A percentile compares a stretch with the other conserved stretches of the same genome.
phyloP scores from a whole-genome alignment of 2,329 filamentous ascomycete species.

The Taxawa tesnikishii region DNA sequence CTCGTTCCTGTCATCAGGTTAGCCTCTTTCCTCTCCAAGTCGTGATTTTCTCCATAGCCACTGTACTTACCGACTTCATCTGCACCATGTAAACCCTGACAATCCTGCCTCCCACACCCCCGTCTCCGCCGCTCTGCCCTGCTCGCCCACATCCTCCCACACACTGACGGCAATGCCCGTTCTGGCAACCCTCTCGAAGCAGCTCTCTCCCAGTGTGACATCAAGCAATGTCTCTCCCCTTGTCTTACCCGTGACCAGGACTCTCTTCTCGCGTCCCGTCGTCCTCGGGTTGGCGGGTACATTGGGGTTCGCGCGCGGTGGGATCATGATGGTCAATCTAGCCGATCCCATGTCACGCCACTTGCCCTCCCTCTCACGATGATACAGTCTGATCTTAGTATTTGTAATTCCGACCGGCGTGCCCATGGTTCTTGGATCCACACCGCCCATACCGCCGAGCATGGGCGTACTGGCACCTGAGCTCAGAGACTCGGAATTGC shows the following conservation, averaged over 20 bases:
- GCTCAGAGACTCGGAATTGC: constrained; percentile 46
- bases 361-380: constrained; percentile 60
- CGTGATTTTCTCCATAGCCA: too few species aligned
- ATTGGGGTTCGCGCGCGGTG: constrained; percentile 34
- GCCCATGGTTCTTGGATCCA: constrained; percentile 17
- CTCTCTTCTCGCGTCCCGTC: constrained; percentile 63
- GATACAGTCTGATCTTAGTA: constrained; percentile 75
- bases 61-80: constrained; percentile 24
- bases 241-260: constrained; percentile 64
- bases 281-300: constrained; percentile 23
- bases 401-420: constrained; percentile 57
- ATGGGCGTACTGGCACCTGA: constrained; percentile 29
- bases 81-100: constrained; percentile 52
- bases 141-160: constrained; percentile 50
- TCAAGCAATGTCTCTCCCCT: constrained; percentile 62
- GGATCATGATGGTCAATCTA: constrained; percentile 66
- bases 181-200: constrained; percentile 71
- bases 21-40: not conserved
- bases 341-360: constrained; percentile 91
- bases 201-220: constrained; percentile 70
- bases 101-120: constrained; percentile 42
- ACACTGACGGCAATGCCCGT: constrained; percentile 83
- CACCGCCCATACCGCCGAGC: constrained; percentile 8
- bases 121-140: constrained; percentile 46
- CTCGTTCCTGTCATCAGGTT: constrained; percentile 26